phyloP scores from a whole-genome alignment of 306 rosid species.

The Pyrus betulifolia region DNA sequence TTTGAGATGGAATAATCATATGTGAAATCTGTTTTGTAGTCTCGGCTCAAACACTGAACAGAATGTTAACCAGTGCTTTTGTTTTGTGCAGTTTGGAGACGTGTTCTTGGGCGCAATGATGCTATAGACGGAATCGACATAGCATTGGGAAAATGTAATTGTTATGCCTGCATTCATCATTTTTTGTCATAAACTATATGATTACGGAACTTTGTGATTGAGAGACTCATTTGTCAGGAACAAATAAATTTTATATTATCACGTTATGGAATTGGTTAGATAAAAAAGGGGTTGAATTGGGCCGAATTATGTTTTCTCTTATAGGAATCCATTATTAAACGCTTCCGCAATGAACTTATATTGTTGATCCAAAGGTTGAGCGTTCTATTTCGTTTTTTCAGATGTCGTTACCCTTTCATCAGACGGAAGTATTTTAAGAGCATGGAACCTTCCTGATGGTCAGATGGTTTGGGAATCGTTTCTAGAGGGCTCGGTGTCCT shows the following conservation, averaged over 20 bases:
- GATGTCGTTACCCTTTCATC: slow-evolving; percentile 91
- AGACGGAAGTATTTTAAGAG: slow-evolving; percentile 72
- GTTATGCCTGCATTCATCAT: background rate
- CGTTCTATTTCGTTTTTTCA: slow-evolving; percentile 32
- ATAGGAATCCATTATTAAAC: background rate
- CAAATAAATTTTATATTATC: background rate
- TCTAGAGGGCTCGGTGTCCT: slow-evolving; percentile 52
- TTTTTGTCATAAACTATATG: background rate
- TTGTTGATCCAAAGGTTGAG: slow-evolving; percentile 2
- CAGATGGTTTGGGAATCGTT: slow-evolving; percentile 95
- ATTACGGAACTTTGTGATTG: background rate
- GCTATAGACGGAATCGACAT: slow-evolving; percentile 63
- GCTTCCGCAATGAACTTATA: background rate
- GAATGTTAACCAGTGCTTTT: slow-evolving; percentile 24
- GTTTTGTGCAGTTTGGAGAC: slow-evolving; percentile 95
- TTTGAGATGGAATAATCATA: background rate
- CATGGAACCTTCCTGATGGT: slow-evolving; percentile 99
- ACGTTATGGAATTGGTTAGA: background rate
- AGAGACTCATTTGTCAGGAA: background rate
- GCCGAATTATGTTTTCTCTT: background rate
- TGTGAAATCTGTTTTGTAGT: background rate
- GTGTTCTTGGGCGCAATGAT: slow-evolving; percentile 66
- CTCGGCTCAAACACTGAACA: background rate
- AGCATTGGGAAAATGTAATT: slow-evolving; percentile 88
- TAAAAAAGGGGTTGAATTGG: background rate